Base-by-base conservation (phyloP, 2,329 filamentous ascomycete genomes). In the Fusarium haematococcum region DNA sequence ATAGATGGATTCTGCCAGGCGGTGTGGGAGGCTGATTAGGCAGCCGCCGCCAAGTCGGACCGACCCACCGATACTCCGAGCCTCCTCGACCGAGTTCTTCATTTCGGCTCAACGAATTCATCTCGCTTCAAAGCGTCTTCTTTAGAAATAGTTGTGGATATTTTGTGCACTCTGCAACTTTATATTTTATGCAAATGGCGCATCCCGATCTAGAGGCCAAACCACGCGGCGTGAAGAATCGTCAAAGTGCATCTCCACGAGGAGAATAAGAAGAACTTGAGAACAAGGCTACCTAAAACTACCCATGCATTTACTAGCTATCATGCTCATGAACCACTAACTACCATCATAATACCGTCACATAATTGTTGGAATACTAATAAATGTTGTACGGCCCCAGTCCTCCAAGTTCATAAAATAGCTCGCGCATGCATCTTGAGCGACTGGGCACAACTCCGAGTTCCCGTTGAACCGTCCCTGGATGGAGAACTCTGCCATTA, bases 1-100 rank as follows among this genome's bases (percentile, higher is more conserved):
- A 84, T 84, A 83, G 10, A 30, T 2, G 6, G 1, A 7, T 41
- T 14, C 37, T 67, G 65, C 61, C 54, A 50, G 59, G 50, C 59
- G 56, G 56, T 59, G 43, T 61, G 25, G 2, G 16, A 27, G 4
- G 35, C 33, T 59, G 56, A 59, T 59, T 59, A 27, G 43, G 54
- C 27, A 54, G 4, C 50, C 27, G 18, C 18, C n/a, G 27, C n/a
- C 50, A 54, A 54, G 30, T 33, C 50, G 50, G 50, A 16, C 50
- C n/a, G 18, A 32, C 27, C 10, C 16, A 30, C 27, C 6, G 2
- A 6, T 14, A 11, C 18, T 20, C 25, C n/a, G 20, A 20, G 20
- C 48, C 48, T 30, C 25, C 25, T 50, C 5, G 23, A 7, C 8
- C 2, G 2, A 2, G 45, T 4, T 27, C 45, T 50, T 50, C 27